Conservation (phyloP, 192 early-diverging fungal species). For the Rhizophagus sp. region DNA sequence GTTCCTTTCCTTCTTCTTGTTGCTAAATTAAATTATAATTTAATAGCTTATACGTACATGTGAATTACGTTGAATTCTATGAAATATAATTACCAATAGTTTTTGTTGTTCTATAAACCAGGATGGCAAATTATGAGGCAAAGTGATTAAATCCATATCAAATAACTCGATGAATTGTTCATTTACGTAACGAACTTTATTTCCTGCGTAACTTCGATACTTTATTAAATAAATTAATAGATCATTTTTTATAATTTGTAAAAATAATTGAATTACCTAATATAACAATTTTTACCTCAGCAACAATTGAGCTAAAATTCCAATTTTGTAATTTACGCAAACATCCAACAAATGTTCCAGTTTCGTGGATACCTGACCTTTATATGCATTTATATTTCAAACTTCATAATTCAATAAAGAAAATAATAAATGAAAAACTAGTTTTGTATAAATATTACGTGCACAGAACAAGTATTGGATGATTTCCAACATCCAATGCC, state of each 20-base stretch:
- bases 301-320: slow-evolving; percentile 96
- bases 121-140: slow-evolving; percentile 71
- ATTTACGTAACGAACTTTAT: slow-evolving; percentile 80
- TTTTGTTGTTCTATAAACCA: slow-evolving; percentile 79
- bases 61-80: not conserved
- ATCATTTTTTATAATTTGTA: not conserved
- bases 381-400: not conserved
- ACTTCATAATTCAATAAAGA: not conserved
- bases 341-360: slow-evolving; percentile 91
- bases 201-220: slow-evolving; percentile 93
- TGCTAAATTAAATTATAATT: not conserved
- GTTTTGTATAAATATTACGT: slow-evolving; percentile 55
- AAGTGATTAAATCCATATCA: slow-evolving; percentile 85
- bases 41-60: not conserved
- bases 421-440: not conserved
- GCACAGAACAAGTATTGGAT: slow-evolving; percentile 92
- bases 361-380: slow-evolving; percentile 88
- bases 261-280: slow-evolving; percentile 1
- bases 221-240: slow-evolving; percentile 28
- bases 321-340: slow-evolving; percentile 90
- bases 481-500: slow-evolving; percentile 72
- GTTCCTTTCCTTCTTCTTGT: not conserved
- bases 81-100: slow-evolving; percentile 53
- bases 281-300: slow-evolving; percentile 63
- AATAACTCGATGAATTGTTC: slow-evolving; percentile 97